Base-by-base conservation (phyloP, 345 rosid genomes). In the Lepidium aucheri region DNA sequence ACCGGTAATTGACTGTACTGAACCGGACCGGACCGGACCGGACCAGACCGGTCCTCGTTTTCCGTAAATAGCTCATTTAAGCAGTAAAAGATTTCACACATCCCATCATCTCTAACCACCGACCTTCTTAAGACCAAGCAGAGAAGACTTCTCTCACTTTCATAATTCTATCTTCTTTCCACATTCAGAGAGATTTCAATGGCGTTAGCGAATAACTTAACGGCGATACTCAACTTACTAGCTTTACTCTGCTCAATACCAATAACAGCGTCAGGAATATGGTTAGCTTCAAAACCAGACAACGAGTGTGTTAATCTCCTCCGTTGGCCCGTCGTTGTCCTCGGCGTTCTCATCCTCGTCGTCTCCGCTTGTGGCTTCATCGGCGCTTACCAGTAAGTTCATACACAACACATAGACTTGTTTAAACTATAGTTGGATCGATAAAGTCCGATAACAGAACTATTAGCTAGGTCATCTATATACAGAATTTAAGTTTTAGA, bases 231-330 rank as follows among this genome's bases (percentile, higher is more conserved):
- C 8, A 93, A 93, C 81, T 82, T 89, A 75, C 69, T 87, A 30
- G 97, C 95, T 57, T 53, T 92, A 35, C 86, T 89, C 40, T 89
- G 95, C 66, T 93, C 98, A 8, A 80, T 92, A 76, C 98, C 95
- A 11, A 86, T 92, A 45, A 87, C 91, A 47, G 82, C 88, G 56
- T 60, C 98, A 39, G 98, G 98, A 9, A 83, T 87, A 68, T 89
- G 98, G 98, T 80, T 92, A 1, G 91, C 95, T 46, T 84, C 90
- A 53, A 86, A 87, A 34, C 86, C 91, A 4, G 96, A 89, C 78
- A 86, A 83, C 83, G 84, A 74, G 52, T 92, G 98, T 73, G 77
- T 88, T 77, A 86, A 81, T 75, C 78, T 73, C 64, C 59, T 83
- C 70, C 89, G 96, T 10, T 92, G 98, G 98, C 98, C 96, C 6